Evolutionary conservation across 73 alveolate genomes (phyloP).

Genomic region (Paramecium caudatum): DNA sequence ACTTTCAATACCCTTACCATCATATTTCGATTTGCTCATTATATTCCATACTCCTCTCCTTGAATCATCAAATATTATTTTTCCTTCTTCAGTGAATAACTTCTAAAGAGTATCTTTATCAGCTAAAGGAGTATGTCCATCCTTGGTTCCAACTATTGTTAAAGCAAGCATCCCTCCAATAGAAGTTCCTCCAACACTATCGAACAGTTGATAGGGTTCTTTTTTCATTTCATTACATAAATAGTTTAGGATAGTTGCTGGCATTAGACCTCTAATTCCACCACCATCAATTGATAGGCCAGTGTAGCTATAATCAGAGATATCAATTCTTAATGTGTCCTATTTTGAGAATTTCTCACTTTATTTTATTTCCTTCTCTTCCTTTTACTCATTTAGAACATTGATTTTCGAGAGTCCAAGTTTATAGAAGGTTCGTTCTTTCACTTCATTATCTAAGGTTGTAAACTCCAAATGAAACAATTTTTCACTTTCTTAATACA

Average conservation of each 20-base stretch:
- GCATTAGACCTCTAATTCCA: slow-evolving; percentile 75
- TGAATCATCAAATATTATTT: slow-evolving; percentile 56
- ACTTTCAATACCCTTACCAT: slow-evolving; percentile 64
- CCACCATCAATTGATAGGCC: slow-evolving; percentile 75
- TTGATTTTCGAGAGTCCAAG: slow-evolving; percentile 15
- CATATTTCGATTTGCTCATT: slow-evolving; percentile 62
- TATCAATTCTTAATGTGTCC: not conserved
- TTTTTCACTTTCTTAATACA: not conserved
- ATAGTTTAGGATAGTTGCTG: slow-evolving; percentile 69
- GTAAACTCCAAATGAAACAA: not conserved
- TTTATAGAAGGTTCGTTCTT: not conserved
- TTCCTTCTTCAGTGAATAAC: slow-evolving; percentile 58
- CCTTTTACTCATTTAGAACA: not conserved
- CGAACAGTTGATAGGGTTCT: slow-evolving; percentile 68
- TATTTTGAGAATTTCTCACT: slow-evolving; percentile 14
- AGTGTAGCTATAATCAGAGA: slow-evolving; percentile 26
- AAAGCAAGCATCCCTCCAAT: slow-evolving; percentile 74
- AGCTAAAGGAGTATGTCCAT: slow-evolving; percentile 43
- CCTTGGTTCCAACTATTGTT: slow-evolving; percentile 66
- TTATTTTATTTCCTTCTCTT: not conserved
- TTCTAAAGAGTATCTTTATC: slow-evolving; percentile 58
- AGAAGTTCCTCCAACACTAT: slow-evolving; percentile 73
- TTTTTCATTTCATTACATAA: slow-evolving; percentile 61
- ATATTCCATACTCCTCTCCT: slow-evolving; percentile 44
- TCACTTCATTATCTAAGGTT: not conserved